Percentiles rank a stretch among this genome's conserved stretches.
Evolutionary conservation across 1,284 basidiomycete genomes (phyloP).

Genomic region (Phylloporus sp.): DNA sequence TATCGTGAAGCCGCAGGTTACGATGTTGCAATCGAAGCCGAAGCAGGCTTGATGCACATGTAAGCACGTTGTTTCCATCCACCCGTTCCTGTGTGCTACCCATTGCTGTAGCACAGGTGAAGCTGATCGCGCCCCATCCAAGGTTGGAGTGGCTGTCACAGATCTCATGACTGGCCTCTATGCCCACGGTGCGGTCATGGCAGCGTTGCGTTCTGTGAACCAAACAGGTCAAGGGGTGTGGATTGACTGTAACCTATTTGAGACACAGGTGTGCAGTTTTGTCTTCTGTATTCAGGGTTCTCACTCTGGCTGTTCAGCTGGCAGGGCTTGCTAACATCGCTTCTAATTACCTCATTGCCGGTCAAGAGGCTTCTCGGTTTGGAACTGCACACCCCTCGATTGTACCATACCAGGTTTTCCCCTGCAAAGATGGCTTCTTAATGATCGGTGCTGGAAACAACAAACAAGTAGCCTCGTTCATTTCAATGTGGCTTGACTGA

Average conservation of each 20-base stretch:
- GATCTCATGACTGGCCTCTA: constrained; percentile 95
- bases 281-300: constrained; percentile 15
- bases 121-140: constrained; percentile 85
- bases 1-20: constrained; percentile 87
- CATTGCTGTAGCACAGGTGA: constrained; percentile 79
- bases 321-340: constrained; percentile 94
- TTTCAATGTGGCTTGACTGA: constrained; percentile 7
- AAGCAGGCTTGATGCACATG: constrained; percentile 96
- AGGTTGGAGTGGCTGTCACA: constrained; percentile 91
- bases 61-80: constrained; percentile 45
- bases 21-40: constrained; percentile 90
- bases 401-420: constrained; percentile 92
- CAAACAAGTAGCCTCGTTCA: constrained; percentile 65
- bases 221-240: constrained; percentile 89
- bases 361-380: constrained; percentile 85
- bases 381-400: constrained; percentile 93
- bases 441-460: constrained; percentile 97
- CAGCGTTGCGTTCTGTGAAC: constrained; percentile 82
- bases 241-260: constrained; percentile 91
- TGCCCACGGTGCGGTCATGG: constrained; percentile 92
- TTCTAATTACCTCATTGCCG: constrained; percentile 91
- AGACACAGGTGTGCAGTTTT: constrained; percentile 69
- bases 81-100: constrained; percentile 17
- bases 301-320: constrained; percentile 58
- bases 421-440: constrained; percentile 87